Base-by-base conservation (phyloP, 441 rosid species). In the Gossypium lobatum region DNA sequence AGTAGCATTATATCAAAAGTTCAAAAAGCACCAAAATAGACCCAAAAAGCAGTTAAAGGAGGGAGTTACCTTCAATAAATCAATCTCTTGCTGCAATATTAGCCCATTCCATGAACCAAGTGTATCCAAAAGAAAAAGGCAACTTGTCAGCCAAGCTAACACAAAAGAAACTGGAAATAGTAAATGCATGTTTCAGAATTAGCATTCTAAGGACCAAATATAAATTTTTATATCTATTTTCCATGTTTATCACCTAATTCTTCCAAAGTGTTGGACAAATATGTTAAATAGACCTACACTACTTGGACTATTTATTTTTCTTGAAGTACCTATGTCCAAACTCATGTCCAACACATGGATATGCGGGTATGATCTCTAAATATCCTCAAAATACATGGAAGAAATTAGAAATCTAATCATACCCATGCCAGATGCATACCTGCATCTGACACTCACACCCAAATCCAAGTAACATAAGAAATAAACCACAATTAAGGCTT, bases 71-170 rank as follows among this genome's bases (percentile, higher is more conserved):
- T 95, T 95, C 80, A 95, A 80, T 75, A 95, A 79, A 85, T 95
- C 99, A 80, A 95, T 95, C 85, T 95, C 99, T 95, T 90, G 99
- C 99, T 95, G 91, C 79, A 81, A 73, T 59, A 73, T 61, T 61
- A 61, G 1, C 20, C 45, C 70, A 70, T 60, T 78, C 88, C 84
- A 64, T 75, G 62, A 62, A 76, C 71, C 65, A 79, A 73, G 75
- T 59, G 72, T 58, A 85, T 53, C 76, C 71, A 77, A 78, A 72
- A 75, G 76, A 80, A 83, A 80, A 79, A 4, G 81, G 52, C 25
- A 86, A 72, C 57, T 42, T 37, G 77, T 88, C 79, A 87, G 88
- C 72, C 59, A 79, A 80, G 60, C 55, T 58, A 62, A 59, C 18
- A 54, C 34, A 54, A 63, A 16, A 76, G 65, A 78, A 28, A 78